These are phyloP conservation scores for Oidium heveae DNA, from an alignment of 2,329 filamentous ascomycete species.

Conservation along the genomic window DNA sequence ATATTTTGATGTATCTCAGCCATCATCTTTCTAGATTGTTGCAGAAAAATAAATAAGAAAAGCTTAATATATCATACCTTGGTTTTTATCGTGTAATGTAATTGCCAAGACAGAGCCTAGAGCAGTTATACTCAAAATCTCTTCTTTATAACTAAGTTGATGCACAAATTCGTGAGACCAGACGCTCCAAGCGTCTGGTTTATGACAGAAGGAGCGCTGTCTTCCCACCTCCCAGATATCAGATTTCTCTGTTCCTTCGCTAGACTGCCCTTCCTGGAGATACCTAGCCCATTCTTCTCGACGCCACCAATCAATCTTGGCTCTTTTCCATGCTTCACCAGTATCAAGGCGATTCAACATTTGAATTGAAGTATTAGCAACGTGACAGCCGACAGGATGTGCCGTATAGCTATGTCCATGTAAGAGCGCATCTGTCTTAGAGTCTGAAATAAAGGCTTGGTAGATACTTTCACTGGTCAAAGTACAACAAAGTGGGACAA, in stretches of 20 bases:
- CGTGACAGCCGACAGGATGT: conserved; percentile 56
- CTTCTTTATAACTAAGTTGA: neutral
- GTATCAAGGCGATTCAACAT: conserved; percentile 33
- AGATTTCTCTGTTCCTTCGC: neutral
- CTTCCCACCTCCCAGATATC: neutral
- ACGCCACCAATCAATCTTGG: neutral
- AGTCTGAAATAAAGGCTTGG: conserved; percentile 38
- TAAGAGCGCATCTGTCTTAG: conserved; percentile 55
- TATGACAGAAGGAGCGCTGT: neutral
- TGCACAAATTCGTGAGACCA: neutral
- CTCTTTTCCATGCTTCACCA: conserved; percentile 20
- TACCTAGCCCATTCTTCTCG: neutral
- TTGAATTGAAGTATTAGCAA: conserved; percentile 41
- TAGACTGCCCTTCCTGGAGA: neutral
- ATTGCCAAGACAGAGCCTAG: conserved; percentile 54
- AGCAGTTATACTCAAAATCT: conserved; percentile 42
- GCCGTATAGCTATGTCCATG: conserved; percentile 79
- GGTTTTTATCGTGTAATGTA: conserved; percentile 19
- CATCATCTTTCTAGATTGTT: neutral
- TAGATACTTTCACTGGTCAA: conserved; percentile 52
- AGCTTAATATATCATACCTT: conserved; percentile 7
- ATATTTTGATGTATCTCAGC: neutral
- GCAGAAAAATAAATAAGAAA: neutral
- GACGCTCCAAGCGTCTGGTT: neutral
- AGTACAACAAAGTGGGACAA: conserved; percentile 54